Conservation (phyloP, 2,329 filamentous ascomycete genomes). For the Fusarium burgessii region DNA sequence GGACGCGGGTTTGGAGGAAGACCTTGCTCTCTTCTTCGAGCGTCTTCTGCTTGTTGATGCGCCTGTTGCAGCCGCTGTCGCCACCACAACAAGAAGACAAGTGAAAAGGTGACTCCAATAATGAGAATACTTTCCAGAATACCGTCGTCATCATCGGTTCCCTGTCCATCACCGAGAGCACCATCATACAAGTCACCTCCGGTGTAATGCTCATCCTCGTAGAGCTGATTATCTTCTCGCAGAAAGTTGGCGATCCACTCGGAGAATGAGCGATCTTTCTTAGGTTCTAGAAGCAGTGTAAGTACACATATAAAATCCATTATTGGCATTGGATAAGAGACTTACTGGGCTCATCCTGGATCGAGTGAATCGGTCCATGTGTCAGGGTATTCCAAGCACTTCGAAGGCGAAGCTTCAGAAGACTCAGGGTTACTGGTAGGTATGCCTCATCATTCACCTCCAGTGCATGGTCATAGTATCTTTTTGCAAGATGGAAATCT, state of each 20-base stretch:
- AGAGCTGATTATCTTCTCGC: slow-evolving; percentile 73
- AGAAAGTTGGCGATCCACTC: slow-evolving; percentile 93
- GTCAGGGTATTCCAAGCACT: slow-evolving; percentile 97
- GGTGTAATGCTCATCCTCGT: slow-evolving; percentile 71
- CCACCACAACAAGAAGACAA: slow-evolving; percentile 86
- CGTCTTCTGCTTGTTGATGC: slow-evolving; percentile 54
- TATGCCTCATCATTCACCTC: slow-evolving; percentile 95
- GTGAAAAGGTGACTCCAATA: slow-evolving; percentile 77
- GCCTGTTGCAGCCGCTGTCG: slow-evolving; percentile 76
- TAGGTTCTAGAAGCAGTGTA: slow-evolving; percentile 65
- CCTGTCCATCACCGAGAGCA: slow-evolving; percentile 69
- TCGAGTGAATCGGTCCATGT: slow-evolving; percentile 90
- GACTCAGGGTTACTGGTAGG: slow-evolving; percentile 87
- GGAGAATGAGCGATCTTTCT: slow-evolving; percentile 79
- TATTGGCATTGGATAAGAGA: slow-evolving; percentile 10
- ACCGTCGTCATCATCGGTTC: slow-evolving; percentile 76
- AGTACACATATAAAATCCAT: not conserved
- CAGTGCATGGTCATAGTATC: slow-evolving; percentile 93
- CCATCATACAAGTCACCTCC: slow-evolving; percentile 66
- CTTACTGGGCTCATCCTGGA: slow-evolving; percentile 88
- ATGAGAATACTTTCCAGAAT: slow-evolving; percentile 88
- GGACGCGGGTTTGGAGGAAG: slow-evolving; percentile 43
- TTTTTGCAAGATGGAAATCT: slow-evolving; percentile 96
- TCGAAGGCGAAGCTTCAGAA: slow-evolving; percentile 84
- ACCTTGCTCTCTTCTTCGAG: slow-evolving; percentile 50